These are phyloP conservation scores for Cladophialophora carrionii DNA, from an alignment of 2,329 filamentous ascomycete genomes.

Conservation along the genomic window DNA sequence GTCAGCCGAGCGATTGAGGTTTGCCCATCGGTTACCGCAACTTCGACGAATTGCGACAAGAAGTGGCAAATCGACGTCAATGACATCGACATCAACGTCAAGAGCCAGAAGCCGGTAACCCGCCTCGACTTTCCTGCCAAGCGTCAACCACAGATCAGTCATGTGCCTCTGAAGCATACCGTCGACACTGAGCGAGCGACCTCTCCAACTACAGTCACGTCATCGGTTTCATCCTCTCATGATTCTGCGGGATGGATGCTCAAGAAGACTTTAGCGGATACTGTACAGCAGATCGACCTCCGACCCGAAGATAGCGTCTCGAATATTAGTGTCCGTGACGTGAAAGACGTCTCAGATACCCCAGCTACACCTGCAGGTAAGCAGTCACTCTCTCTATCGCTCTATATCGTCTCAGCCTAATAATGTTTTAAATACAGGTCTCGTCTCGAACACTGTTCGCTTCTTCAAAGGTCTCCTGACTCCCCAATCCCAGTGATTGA, in stretches of 20 bases:
- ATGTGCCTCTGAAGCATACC: not conserved
- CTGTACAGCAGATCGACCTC: constrained; percentile 2
- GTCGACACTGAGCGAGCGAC: not conserved
- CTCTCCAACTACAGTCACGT: not conserved
- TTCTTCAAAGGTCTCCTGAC: constrained; percentile 20
- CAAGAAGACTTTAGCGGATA: constrained; percentile 12
- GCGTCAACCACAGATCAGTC: not conserved
- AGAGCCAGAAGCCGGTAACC: constrained; percentile 10
- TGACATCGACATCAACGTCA: constrained; percentile 14
- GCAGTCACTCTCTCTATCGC: not conserved
- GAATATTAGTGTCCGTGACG: not conserved
- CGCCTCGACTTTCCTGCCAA: constrained; percentile 7
- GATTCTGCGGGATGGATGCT: constrained; percentile 15
- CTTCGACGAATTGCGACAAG: not conserved
- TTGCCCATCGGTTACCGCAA: constrained; percentile 15
- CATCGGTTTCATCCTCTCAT: not conserved
- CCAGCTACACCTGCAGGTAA: constrained; percentile 5
- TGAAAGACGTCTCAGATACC: not conserved
- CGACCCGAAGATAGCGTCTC: constrained; percentile 22
- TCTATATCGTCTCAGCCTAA: not conserved
- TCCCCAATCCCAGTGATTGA: constrained; percentile 1
- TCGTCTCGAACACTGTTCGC: constrained; percentile 6
- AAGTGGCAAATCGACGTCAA: not conserved
- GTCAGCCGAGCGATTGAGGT: constrained; percentile 7
- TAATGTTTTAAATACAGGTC: not conserved